Conservation (phyloP, 2,329 filamentous ascomycete species). For the Colletotrichum euphorbiae region DNA sequence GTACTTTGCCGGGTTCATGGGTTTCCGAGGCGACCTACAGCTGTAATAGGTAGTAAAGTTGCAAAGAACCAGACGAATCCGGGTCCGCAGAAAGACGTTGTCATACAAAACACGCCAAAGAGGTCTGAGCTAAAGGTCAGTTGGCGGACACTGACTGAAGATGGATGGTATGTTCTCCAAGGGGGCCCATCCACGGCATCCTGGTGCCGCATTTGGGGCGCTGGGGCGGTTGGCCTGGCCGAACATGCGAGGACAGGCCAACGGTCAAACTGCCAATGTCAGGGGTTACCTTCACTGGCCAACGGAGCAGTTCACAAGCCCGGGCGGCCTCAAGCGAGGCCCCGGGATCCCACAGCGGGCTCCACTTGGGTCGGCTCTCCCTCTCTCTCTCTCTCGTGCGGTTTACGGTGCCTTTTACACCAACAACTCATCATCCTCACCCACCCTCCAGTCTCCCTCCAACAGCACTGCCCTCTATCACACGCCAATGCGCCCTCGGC, state of each 20-base stretch:
- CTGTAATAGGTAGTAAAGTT: background rate
- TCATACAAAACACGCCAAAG: slow-evolving; percentile 10
- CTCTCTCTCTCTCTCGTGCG: no score
- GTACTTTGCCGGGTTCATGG: slow-evolving; percentile 3
- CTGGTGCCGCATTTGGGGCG: background rate
- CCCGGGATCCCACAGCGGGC: no score
- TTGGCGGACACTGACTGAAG: no score
- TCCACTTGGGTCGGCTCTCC: no score
- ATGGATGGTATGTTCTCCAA: no score
- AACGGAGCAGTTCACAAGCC: no score
- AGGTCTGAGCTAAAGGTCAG: background rate
- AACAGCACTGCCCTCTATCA: slow-evolving; percentile 2
- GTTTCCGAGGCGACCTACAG: background rate
- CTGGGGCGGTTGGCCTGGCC: slow-evolving; percentile 11
- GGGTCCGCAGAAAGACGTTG: slow-evolving; percentile 25
- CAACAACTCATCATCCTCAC: slow-evolving; percentile 2
- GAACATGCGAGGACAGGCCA: background rate
- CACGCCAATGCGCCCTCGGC: slow-evolving; percentile 30
- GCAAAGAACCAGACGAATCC: slow-evolving; percentile 18
- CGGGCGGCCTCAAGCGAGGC: no score
- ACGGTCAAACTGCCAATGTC: no score
- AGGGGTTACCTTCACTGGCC: no score
- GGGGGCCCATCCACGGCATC: no score
- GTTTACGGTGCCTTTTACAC: background rate
- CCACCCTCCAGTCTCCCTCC: slow-evolving; percentile 12